These are phyloP conservation scores for Yamadazyma kitorensis DNA, from an alignment of 805 yeast species.

Conservation along the genomic window DNA sequence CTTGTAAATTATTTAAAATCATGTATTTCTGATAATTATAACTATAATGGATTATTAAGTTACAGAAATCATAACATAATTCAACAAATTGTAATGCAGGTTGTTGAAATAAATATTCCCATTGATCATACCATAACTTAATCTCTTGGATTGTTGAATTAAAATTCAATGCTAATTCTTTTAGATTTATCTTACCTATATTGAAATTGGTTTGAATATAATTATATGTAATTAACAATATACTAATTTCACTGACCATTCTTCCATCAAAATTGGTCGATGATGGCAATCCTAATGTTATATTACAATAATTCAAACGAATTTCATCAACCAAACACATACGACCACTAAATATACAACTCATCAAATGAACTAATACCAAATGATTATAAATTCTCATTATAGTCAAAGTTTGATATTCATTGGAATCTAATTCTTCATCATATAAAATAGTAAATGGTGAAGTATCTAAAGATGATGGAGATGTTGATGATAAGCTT, in stretches of 20 bases:
- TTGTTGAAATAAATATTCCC: constrained; percentile 68
- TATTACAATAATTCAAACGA: constrained; percentile 56
- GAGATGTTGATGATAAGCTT: background rate
- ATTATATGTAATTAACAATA: constrained; percentile 56
- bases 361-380: constrained; percentile 62
- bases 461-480: constrained; percentile 27
- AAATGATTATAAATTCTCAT: constrained; percentile 72
- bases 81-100: constrained; percentile 74
- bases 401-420: constrained; percentile 51
- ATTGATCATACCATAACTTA: constrained; percentile 61
- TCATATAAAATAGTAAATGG: constrained; percentile 31
- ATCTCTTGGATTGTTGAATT: constrained; percentile 45
- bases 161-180: constrained; percentile 25
- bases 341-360: constrained; percentile 64
- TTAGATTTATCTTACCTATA: constrained; percentile 9
- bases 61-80: constrained; percentile 62
- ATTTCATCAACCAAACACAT: constrained; percentile 59
- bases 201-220: constrained; percentile 45
- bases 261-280: constrained; percentile 82
- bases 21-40: constrained; percentile 24
- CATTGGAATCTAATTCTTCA: constrained; percentile 33
- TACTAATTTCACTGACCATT: constrained; percentile 71
- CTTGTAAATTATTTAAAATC: constrained; percentile 7
- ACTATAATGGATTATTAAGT: constrained; percentile 47
- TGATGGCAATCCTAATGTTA: constrained; percentile 52